These are phyloP conservation scores for Adansonia gregorii DNA, from an alignment of 441 rosid genomes.

Conservation along the genomic window DNA sequence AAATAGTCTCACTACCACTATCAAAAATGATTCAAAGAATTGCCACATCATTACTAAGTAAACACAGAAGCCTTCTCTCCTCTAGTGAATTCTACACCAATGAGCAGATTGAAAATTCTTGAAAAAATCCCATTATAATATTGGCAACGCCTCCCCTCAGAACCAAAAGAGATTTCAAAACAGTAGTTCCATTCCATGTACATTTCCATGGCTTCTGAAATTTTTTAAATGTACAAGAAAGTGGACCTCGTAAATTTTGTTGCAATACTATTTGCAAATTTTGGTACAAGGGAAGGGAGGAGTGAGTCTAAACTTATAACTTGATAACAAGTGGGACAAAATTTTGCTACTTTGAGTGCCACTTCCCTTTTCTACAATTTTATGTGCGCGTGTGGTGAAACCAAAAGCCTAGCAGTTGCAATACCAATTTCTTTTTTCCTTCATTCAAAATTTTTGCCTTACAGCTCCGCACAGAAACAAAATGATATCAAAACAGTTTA, in stretches of 20 bases:
- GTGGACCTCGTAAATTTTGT: background rate
- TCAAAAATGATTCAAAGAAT: background rate
- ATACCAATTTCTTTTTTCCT: background rate
- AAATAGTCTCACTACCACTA: background rate
- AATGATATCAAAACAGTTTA: background rate
- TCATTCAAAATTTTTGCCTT: background rate
- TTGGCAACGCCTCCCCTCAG: background rate
- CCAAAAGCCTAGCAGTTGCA: background rate
- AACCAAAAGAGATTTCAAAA: background rate
- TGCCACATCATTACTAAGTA: background rate
- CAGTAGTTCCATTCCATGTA: background rate
- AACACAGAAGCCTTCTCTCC: background rate
- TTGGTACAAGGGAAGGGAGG: background rate
- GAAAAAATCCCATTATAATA: background rate
- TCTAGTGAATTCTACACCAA: background rate
- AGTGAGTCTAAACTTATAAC: background rate
- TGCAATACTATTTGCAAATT: background rate
- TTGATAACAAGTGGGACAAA: background rate
- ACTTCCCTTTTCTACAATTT: background rate
- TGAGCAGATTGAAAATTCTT: background rate
- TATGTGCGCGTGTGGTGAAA: background rate
- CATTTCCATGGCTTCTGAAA: slow-evolving; percentile 5
- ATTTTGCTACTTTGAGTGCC: background rate
- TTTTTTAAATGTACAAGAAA: background rate
- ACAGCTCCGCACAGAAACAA: background rate